Percentiles rank a stretch among this genome's conserved stretches.
Evolutionary conservation across 495 filamentous ascomycete species (phyloP).

Genomic region (Annulohypoxylon stygium): DNA sequence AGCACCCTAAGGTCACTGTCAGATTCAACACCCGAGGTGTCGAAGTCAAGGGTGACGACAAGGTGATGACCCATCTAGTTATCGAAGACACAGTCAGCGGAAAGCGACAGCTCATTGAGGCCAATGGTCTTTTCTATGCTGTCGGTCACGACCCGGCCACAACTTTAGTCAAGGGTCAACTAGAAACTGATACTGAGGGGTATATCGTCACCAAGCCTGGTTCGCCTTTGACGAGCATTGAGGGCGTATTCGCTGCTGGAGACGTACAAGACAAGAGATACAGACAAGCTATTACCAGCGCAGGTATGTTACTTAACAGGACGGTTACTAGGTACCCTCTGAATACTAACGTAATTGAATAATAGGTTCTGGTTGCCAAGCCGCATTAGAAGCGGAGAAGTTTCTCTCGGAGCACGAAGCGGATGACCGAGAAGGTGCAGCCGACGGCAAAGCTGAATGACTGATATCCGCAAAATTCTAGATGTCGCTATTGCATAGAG

Average conservation of each 20-base stretch:
- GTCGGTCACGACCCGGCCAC: conserved; percentile 97
- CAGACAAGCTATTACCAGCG: conserved; percentile 96
- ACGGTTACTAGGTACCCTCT: neutral
- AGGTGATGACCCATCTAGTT: conserved; percentile 85
- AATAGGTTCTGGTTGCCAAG: conserved; percentile 92
- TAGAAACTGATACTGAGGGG: conserved; percentile 84
- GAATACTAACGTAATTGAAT: conserved; percentile 51
- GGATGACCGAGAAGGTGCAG: conserved; percentile 51
- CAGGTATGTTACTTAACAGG: conserved; percentile 72
- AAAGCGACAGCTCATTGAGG: conserved; percentile 82
- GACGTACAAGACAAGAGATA: conserved; percentile 99
- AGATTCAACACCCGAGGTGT: conserved; percentile 83
- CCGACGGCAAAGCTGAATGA: conserved; percentile 49
- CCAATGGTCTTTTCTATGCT: conserved; percentile 97
- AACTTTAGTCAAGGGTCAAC: conserved; percentile 83
- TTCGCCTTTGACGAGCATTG: conserved; percentile 86
- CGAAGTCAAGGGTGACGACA: conserved; percentile 86
- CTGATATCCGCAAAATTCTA: conserved; percentile 36
- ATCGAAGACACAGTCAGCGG: conserved; percentile 84
- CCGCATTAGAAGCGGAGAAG: conserved; percentile 95
- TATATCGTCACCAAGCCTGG: conserved; percentile 93
- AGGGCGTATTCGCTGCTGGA: conserved; percentile 95
- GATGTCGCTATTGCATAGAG: conserved; percentile 19
- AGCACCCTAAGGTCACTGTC: conserved; percentile 90
- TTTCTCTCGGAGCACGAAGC: conserved; percentile 82